Evolutionary conservation across 331 rosid species (phyloP).

Genomic region (Dryas integrifolia): DNA sequence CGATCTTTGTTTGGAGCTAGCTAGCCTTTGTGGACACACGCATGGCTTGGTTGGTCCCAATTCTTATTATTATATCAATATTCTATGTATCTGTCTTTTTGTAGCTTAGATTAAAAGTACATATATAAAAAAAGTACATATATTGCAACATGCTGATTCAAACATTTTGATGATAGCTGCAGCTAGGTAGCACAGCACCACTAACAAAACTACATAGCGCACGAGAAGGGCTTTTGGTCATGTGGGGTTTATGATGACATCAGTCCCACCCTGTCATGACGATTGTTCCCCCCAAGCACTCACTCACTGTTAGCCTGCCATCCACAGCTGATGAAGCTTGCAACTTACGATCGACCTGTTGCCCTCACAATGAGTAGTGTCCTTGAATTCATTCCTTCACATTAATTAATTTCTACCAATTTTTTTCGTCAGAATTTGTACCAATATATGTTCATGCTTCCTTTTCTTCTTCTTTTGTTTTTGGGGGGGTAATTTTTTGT

Average conservation of each 20-base stretch:
- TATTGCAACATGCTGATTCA: slow-evolving; percentile 52
- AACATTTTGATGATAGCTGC: slow-evolving; percentile 84
- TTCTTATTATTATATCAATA: slow-evolving; percentile 19
- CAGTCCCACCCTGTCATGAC: slow-evolving; percentile 84
- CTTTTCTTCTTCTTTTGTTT: no score
- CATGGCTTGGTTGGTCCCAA: slow-evolving; percentile 69
- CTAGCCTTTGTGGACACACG: slow-evolving; percentile 64
- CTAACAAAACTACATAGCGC: slow-evolving; percentile 35
- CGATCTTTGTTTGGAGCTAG: slow-evolving; percentile 11
- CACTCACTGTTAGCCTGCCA: not conserved
- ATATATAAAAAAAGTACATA: not conserved
- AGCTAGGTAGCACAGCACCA: slow-evolving; percentile 31
- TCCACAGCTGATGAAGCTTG: no score
- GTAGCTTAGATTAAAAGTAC: not conserved
- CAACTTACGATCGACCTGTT: no score
- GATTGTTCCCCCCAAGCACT: slow-evolving; percentile 24
- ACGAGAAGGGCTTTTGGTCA: slow-evolving; percentile 32
- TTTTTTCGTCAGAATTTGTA: no score
- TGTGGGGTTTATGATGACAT: slow-evolving; percentile 61
- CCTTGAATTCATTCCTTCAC: no score
- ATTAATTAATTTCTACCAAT: no score
- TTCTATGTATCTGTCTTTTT: not conserved
- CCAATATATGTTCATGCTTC: no score
- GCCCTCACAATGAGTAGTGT: no score
- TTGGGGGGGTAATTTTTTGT: no score